These are phyloP conservation scores for Verticillium isaacii DNA, from an alignment of 2,329 filamentous ascomycete species.

Conservation along the genomic window DNA sequence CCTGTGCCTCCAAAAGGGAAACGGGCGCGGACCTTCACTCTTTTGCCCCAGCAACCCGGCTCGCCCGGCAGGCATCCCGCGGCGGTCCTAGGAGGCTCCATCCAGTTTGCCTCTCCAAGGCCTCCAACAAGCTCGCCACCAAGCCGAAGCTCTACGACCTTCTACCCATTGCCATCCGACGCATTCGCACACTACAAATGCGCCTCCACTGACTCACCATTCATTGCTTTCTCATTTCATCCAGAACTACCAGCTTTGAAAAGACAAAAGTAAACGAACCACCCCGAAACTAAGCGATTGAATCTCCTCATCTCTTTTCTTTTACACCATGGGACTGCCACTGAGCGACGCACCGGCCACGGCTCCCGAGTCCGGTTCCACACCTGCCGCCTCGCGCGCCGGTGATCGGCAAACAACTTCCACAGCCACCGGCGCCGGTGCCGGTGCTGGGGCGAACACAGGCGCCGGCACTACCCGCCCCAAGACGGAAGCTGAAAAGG, in stretches of 20 bases:
- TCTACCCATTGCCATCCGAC: neutral
- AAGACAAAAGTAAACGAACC: no score
- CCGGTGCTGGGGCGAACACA: slow-evolving; percentile 33
- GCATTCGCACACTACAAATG: slow-evolving; percentile 8
- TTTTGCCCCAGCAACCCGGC: neutral
- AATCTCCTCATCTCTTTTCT: neutral
- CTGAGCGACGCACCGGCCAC: slow-evolving; percentile 4
- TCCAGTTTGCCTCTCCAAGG: neutral
- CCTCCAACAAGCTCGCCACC: neutral
- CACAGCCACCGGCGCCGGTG: slow-evolving; percentile 28
- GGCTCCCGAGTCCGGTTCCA: neutral
- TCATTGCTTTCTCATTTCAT: neutral
- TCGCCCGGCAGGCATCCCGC: neutral
- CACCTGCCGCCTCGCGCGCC: neutral
- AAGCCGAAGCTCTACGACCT: neutral
- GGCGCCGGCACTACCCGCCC: slow-evolving; percentile 40
- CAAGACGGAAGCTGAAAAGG: slow-evolving; percentile 44
- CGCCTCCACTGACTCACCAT: neutral
- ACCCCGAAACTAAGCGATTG: no score
- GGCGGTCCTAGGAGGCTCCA: neutral
- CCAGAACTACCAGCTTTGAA: no score
- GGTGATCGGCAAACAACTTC: neutral
- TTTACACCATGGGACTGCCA: slow-evolving; percentile 22
- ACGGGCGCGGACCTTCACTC: neutral
- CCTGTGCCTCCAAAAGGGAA: neutral